Base-by-base conservation (phyloP, 176 grass and related monocot genomes). In the Triticum timopheevii region DNA sequence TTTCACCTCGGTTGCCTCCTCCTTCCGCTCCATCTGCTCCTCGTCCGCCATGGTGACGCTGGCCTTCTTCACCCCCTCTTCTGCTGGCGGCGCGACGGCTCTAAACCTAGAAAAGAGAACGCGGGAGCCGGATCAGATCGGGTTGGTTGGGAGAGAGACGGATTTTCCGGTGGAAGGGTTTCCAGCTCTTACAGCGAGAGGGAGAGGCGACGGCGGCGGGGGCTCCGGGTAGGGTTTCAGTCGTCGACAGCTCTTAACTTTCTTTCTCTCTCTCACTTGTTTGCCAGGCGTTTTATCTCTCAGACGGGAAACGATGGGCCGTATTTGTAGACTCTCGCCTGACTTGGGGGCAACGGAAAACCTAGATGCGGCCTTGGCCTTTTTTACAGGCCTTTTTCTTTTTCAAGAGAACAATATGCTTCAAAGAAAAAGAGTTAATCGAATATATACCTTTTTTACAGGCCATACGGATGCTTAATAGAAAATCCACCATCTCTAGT, bases 1-100 rank as follows among this genome's bases (percentile, higher is more conserved):
- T 34, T 38, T 91, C 82, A 91, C 90, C 90, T 91, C 90, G 70
- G 90, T 15, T 71, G 54, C 86, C 78, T 88, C 90, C 82, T 88
- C 90, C 86, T 85, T 88, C 82, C 16, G 85, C 82, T 91, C 90
- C 82, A 61, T 40, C 52, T 81, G 70, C 31, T 91, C 90, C 23
- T 91, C 90, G 86, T 91, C 90, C 31, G 82, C 90, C 90, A 91
- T 91, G 82, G 63, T 27, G 86, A 39, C 39, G 65, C 63, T 83
- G 64, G 80, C 25, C 72, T 58, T 76, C 47, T 42, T 70, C 76
- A 34, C 50, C 33, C 25, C 22, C 27, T 87, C 52, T 61, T 19
- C 84, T 62, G 71, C 33, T 62, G 52, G 66, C 65, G 58, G 31
- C 30, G 63, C 13, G 75, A 76, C 68, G 81, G 68, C 69, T 75